These are phyloP conservation scores for Russula brevipes DNA, from an alignment of 768 basidiomycete species.

Conservation along the genomic window DNA sequence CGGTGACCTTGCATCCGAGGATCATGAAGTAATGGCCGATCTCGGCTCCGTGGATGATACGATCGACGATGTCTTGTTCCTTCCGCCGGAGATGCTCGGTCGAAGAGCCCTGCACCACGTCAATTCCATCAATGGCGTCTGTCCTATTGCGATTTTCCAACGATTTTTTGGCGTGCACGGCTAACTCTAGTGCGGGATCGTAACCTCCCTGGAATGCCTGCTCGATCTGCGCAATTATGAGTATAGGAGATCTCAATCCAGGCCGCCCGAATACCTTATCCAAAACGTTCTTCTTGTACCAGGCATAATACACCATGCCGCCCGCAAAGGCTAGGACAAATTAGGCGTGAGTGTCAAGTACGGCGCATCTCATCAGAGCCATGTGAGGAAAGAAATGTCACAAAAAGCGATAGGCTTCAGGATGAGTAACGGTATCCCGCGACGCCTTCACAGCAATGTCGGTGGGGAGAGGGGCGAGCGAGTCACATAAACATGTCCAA, in stretches of 20 bases:
- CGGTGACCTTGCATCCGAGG: too few species aligned
- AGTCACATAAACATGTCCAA: neutral
- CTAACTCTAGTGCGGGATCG: constrained; percentile 76
- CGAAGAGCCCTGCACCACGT: constrained; percentile 43
- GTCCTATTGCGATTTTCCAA: constrained; percentile 29
- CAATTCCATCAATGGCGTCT: constrained; percentile 31
- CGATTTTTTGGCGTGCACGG: constrained; percentile 39
- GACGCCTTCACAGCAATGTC: neutral
- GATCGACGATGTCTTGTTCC: constrained; percentile 73
- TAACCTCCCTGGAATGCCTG: constrained; percentile 74
- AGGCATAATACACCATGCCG: constrained; percentile 65
- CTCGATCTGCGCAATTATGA: constrained; percentile 51
- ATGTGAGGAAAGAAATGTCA: neutral
- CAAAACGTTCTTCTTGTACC: constrained; percentile 81
- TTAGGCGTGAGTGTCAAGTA: neutral
- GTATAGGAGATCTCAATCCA: neutral
- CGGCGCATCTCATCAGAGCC: neutral
- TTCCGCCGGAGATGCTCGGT: constrained; percentile 60
- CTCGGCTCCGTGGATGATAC: constrained; percentile 70
- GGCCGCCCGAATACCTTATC: constrained; percentile 49
- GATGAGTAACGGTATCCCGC: neutral
- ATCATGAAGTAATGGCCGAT: constrained; percentile 40
- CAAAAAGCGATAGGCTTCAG: neutral
- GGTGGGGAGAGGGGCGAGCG: neutral
- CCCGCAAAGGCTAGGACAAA: constrained; percentile 53